These are phyloP conservation scores for Digitaria exilis DNA, from an alignment of 202 grass and related monocot genomes.

Conservation along the genomic window DNA sequence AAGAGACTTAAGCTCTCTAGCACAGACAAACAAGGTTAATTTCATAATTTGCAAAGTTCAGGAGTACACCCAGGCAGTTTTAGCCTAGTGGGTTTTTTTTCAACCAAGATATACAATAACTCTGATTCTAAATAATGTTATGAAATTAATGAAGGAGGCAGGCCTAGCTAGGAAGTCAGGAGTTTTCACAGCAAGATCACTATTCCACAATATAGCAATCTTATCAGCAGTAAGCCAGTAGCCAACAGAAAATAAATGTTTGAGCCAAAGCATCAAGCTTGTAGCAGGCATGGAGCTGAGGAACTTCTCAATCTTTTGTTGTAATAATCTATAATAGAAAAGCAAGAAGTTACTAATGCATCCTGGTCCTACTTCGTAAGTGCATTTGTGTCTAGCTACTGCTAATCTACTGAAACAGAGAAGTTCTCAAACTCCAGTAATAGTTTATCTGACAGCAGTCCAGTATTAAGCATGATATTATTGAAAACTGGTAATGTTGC, in stretches of 20 bases:
- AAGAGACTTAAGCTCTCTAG: neutral
- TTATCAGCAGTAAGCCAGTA: conserved; percentile 26
- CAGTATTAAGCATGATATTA: conserved; percentile 24
- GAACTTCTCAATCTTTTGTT: conserved; percentile 4
- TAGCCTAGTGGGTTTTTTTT: neutral
- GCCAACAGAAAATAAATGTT: neutral
- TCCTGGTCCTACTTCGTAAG: neutral
- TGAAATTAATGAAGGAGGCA: neutral
- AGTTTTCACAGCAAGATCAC: neutral
- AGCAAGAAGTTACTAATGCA: neutral
- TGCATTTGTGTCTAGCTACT: conserved; percentile 1
- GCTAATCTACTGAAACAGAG: neutral
- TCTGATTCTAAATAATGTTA: conserved; percentile 17
- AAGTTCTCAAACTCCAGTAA: conserved; percentile 18
- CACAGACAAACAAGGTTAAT: neutral
- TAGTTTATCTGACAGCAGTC: conserved; percentile 22
- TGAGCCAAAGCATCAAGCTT: neutral
- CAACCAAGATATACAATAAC: conserved; percentile 10
- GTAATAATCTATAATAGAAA: conserved; percentile 29
- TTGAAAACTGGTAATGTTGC: neutral
- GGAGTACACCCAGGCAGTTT: conserved; percentile 11
- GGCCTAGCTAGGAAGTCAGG: neutral
- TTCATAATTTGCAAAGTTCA: neutral
- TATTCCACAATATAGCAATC: neutral
- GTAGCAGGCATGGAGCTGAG: neutral